Percentiles rank a stretch among this genome's conserved stretches.
Conservation (phyloP, 345 rosid genomes). For the Brassica carinata region DNA sequence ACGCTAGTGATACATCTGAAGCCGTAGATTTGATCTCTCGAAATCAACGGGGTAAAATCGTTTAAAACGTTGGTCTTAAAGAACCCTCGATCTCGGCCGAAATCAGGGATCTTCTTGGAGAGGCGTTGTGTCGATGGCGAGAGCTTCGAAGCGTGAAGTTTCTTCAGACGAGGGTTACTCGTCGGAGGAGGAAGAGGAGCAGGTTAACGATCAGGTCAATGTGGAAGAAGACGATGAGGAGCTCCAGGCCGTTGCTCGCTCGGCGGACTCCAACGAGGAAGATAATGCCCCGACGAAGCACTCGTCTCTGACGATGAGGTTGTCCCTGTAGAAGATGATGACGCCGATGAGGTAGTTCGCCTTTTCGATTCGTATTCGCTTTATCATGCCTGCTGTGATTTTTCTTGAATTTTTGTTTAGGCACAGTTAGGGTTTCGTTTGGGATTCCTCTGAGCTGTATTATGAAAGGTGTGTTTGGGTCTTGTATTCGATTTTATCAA, state of each 20-base stretch:
- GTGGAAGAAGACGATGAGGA: conserved; percentile 92
- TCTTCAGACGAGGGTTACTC: conserved; percentile 72
- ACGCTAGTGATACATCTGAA: conserved; percentile 7
- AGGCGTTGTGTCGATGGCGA: conserved; percentile 42
- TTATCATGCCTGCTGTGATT: neutral
- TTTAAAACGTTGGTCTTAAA: conserved; percentile 11
- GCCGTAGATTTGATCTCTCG: conserved; percentile 22
- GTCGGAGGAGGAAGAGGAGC: conserved; percentile 46
- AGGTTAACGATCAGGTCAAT: conserved; percentile 59
- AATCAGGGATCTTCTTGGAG: conserved; percentile 16
- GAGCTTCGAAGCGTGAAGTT: conserved; percentile 50
- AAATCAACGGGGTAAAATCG: conserved; percentile 40
- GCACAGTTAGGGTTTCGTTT: neutral
- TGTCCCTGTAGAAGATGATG: conserved; percentile 39
- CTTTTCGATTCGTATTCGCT: conserved; percentile 19
- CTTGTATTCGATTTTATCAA: neutral
- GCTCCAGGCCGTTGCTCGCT: conserved; percentile 94
- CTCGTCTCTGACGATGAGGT: conserved; percentile 33
- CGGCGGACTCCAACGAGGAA: conserved; percentile 56
- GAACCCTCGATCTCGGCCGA: conserved; percentile 50
- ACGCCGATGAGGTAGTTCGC: conserved; percentile 53
- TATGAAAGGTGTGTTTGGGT: conserved; percentile 7
- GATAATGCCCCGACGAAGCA: conserved; percentile 27
- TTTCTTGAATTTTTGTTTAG: conserved; percentile 10
- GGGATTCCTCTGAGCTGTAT: neutral